Conservation (phyloP, 2,329 filamentous ascomycete genomes). For the Clonostachys rhizophaga region DNA sequence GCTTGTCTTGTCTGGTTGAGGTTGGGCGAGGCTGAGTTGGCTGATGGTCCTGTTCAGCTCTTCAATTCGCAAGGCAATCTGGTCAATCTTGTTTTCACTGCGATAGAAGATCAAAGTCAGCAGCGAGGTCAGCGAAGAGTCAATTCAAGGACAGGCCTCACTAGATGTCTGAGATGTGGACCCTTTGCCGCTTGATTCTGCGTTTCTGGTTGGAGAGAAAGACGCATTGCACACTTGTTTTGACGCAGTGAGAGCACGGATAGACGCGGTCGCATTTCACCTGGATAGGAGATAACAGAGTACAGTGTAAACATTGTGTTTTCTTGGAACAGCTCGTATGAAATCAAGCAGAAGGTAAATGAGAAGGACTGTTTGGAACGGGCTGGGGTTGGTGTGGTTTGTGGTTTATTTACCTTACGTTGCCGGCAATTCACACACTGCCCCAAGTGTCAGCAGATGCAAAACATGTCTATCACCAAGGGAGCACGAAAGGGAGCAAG, state of each 20-base stretch:
- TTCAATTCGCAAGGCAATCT: background rate
- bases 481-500: background rate
- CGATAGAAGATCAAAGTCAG: background rate
- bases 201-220: background rate
- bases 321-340: too few relatives aligned
- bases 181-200: background rate
- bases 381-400: background rate
- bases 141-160: background rate
- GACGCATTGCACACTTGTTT: background rate
- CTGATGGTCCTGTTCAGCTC: background rate
- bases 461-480: background rate
- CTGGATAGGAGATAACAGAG: background rate
- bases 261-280: background rate
- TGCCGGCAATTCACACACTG: background rate
- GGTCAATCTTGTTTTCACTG: background rate
- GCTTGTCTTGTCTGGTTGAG: background rate
- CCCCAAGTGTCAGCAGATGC: background rate
- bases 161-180: background rate
- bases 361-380: too few relatives aligned
- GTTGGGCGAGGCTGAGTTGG: too few relatives aligned
- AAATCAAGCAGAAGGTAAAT: too few relatives aligned
- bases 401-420: background rate
- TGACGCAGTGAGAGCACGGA: background rate
- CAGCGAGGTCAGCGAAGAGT: background rate
- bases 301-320: background rate